Base-by-base conservation (phyloP, 129 eudicot species). In the Gnaphalium uliginosum region DNA sequence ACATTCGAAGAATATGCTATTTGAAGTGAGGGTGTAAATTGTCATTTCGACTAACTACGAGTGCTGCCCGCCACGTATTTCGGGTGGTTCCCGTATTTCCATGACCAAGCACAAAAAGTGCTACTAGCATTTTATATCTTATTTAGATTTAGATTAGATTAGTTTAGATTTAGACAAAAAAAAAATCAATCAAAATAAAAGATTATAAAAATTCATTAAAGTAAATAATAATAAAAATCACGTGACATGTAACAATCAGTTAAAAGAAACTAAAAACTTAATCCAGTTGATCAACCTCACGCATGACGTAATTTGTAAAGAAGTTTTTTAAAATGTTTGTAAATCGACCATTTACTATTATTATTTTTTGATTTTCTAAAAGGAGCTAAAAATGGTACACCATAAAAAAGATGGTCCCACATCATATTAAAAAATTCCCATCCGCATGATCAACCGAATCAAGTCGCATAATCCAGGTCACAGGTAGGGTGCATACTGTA, bases 1-100 rank as follows among this genome's bases (percentile, higher is more conserved):
- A 32, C 75, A 71, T 71, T 71, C 75, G 75, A 53, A 71, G 56
- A 70, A 70, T 71, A 71, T 71, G 75, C 75, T 19, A 5, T 53
- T 70, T 70, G n/a, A 50, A 8, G 43, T 23, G 17, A 70, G 62
- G 75, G 75, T 50, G 61, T 48, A 25, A 5, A 17, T 5, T 50
- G 75, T 70, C 61, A 70, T 70, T 70, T 69, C 43, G 5, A 4
- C 9, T 27, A 69, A 69, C n/a, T 50, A 10, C 63, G 46, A 70
- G 75, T 18, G 74, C 46, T 71, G 64, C 60, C 27, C 64, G 65
- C 50, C 75, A 51, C 75, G 50, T 29, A 51, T 53, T 71, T 66
- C 56, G 54, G 56, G 30, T 67, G 53, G 29, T 57, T n/a, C 14
- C 46, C 14, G 14, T 39, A 10, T 53, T 53, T 53, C 22, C 1